A percentile compares a stretch with the other conserved stretches of the same genome.
Conservation (phyloP, 176 grass and related monocot genomes). For the Oryza meridionalis region DNA sequence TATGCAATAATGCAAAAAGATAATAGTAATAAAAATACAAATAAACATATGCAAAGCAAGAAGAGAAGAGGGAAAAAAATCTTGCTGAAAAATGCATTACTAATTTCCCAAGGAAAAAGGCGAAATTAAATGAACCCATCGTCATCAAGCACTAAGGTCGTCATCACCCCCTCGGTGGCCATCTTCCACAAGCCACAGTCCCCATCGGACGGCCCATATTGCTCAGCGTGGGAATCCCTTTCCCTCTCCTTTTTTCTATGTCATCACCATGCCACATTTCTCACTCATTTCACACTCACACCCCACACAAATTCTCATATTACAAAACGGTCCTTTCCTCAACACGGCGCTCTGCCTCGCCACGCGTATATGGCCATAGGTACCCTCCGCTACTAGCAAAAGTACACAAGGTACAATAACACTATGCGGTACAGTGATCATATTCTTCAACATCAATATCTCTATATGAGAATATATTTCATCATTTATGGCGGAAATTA, state of each 20-base stretch:
- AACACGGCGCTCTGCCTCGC: too few relatives aligned
- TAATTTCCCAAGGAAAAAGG: not conserved
- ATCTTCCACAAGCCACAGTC: slow-evolving; percentile 41
- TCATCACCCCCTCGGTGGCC: slow-evolving; percentile 9
- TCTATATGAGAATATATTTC: not conserved
- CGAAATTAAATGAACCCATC: not conserved
- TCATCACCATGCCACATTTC: not conserved
- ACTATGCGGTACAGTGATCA: not conserved
- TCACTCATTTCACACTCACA: not conserved
- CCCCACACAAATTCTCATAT: not conserved
- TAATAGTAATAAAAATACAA: too few relatives aligned
- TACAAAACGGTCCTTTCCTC: not conserved
- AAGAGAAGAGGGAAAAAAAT: not conserved
- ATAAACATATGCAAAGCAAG: not conserved
- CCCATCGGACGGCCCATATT: slow-evolving; percentile 47
- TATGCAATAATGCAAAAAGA: too few relatives aligned
- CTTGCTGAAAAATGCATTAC: not conserved
- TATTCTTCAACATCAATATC: not conserved
- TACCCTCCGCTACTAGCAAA: not conserved
- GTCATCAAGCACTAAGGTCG: slow-evolving; percentile 50
- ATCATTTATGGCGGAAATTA: slow-evolving; percentile 6
- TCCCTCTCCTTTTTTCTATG: slow-evolving; percentile 44
- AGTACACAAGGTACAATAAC: slow-evolving; percentile 1
- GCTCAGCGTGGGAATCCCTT: slow-evolving; percentile 41
- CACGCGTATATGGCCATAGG: not conserved